Conservation (phyloP, 2,329 filamentous ascomycete species). For the Penicillium sp. region DNA sequence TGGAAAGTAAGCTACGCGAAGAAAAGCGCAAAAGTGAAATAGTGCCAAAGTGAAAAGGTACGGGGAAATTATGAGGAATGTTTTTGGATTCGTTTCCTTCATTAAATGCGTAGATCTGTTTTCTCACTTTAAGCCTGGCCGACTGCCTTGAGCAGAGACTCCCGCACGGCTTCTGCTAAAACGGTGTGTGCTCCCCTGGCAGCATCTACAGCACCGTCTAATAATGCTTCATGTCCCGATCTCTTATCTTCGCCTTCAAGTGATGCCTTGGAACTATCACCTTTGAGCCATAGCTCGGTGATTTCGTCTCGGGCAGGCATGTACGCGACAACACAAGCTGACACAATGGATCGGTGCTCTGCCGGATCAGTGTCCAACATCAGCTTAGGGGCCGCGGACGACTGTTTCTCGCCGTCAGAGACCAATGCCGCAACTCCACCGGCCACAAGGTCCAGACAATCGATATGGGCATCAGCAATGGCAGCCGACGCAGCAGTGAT, state of each 20-base stretch:
- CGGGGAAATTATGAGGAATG: neutral
- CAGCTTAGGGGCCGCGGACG: constrained; percentile 27
- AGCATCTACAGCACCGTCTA: constrained; percentile 61
- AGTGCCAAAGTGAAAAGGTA: too few species aligned
- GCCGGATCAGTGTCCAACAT: constrained; percentile 77
- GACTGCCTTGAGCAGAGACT: constrained; percentile 47
- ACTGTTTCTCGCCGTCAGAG: constrained; percentile 27
- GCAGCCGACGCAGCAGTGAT: constrained; percentile 92
- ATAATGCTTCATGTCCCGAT: constrained; percentile 49
- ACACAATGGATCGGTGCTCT: constrained; percentile 71
- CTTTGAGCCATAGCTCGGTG: constrained; percentile 92
- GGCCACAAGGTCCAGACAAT: constrained; percentile 84
- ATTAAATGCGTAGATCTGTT: constrained; percentile 12
- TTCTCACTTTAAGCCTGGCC: constrained; percentile 17
- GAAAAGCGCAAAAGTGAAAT: neutral
- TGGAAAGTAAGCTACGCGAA: neutral
- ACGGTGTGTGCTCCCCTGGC: constrained; percentile 57
- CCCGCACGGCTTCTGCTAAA: constrained; percentile 57
- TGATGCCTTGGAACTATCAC: constrained; percentile 48
- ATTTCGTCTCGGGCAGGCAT: constrained; percentile 82
- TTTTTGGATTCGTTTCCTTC: constrained; percentile 18
- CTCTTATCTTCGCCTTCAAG: constrained; percentile 33
- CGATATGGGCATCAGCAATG: constrained; percentile 89
- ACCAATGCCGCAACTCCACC: constrained; percentile 86
- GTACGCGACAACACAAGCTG: constrained; percentile 87